A percentile compares a stretch with the other conserved stretches of the same genome.
phyloP scores from a whole-genome alignment of 495 filamentous ascomycete species.

The Alectoria sarmentosa region DNA sequence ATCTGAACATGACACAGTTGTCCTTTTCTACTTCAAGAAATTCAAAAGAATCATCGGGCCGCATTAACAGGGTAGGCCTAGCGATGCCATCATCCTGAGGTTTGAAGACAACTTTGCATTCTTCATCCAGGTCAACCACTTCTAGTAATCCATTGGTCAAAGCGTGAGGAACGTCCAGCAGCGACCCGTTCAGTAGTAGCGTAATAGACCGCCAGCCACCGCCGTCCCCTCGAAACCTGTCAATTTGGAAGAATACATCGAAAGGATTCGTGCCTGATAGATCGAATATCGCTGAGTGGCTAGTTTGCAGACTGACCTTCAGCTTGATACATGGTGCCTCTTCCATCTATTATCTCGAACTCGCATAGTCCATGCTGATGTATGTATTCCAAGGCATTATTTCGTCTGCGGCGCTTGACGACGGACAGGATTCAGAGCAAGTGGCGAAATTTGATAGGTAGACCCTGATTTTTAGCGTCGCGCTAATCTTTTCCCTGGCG shows the following conservation, averaged over 20 bases:
- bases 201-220: not conserved
- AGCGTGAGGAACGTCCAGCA: slow-evolving; percentile 5
- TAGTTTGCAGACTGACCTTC: not conserved
- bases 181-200: not conserved
- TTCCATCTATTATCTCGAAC: not conserved
- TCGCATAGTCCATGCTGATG: not conserved
- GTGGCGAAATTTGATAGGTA: too few relatives aligned
- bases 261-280: not conserved
- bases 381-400: too few relatives aligned
- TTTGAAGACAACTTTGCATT: slow-evolving; percentile 2
- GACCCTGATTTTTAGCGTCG: not conserved
- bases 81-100: not conserved
- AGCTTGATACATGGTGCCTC: not conserved
- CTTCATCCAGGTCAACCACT: slow-evolving; percentile 1
- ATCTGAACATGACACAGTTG: not conserved
- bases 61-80: not conserved
- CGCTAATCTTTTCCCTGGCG: not conserved
- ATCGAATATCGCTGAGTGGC: not conserved
- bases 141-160: slow-evolving; percentile 2
- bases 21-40: not conserved
- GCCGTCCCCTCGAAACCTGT: not conserved
- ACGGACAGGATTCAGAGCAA: too few relatives aligned
- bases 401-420: too few relatives aligned
- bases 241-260: not conserved
- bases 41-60: not conserved